A percentile compares a stretch with the other conserved stretches of the same genome.
These are phyloP conservation scores for Austroboletus niveus DNA, from an alignment of 1,284 basidiomycete genomes.

Conservation along the genomic window DNA sequence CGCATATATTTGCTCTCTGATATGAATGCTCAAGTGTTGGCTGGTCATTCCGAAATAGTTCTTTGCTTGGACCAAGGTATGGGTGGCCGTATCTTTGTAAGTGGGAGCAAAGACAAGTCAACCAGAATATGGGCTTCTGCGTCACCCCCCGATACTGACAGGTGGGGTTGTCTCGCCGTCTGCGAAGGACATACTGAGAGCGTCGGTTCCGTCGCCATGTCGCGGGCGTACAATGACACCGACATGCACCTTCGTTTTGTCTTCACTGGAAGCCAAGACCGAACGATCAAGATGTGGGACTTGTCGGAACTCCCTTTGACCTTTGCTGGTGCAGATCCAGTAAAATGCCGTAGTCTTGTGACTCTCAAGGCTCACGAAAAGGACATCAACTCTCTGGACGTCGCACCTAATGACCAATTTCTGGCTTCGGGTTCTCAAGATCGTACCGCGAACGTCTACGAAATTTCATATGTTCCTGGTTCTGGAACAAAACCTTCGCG, in stretches of 20 bases:
- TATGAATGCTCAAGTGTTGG: slow-evolving; percentile 79
- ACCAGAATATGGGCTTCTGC: slow-evolving; percentile 81
- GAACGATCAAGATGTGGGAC: slow-evolving; percentile 99
- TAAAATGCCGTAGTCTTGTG: slow-evolving; percentile 75
- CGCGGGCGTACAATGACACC: slow-evolving; percentile 38
- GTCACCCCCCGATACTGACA: neutral
- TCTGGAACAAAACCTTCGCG: slow-evolving; percentile 43
- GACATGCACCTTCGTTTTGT: slow-evolving; percentile 56
- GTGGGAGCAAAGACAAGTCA: slow-evolving; percentile 90
- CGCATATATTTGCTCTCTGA: slow-evolving; percentile 76
- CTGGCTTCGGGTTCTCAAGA: slow-evolving; percentile 97
- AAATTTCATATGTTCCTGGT: slow-evolving; percentile 58
- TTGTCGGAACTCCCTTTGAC: slow-evolving; percentile 49
- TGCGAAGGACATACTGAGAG: slow-evolving; percentile 96
- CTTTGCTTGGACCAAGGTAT: slow-evolving; percentile 76
- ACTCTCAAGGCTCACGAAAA: slow-evolving; percentile 97
- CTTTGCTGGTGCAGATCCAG: slow-evolving; percentile 27
- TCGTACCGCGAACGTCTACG: slow-evolving; percentile 89
- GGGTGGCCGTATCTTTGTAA: slow-evolving; percentile 75
- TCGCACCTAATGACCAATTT: slow-evolving; percentile 87
- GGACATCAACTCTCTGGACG: slow-evolving; percentile 96
- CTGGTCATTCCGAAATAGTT: slow-evolving; percentile 91
- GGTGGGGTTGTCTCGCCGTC: slow-evolving; percentile 79
- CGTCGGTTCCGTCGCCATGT: slow-evolving; percentile 87
- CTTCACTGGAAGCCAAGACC: slow-evolving; percentile 94